Evolutionary conservation across 1,139 yeast species (phyloP).

Genomic region (Zygoascus sp.): DNA sequence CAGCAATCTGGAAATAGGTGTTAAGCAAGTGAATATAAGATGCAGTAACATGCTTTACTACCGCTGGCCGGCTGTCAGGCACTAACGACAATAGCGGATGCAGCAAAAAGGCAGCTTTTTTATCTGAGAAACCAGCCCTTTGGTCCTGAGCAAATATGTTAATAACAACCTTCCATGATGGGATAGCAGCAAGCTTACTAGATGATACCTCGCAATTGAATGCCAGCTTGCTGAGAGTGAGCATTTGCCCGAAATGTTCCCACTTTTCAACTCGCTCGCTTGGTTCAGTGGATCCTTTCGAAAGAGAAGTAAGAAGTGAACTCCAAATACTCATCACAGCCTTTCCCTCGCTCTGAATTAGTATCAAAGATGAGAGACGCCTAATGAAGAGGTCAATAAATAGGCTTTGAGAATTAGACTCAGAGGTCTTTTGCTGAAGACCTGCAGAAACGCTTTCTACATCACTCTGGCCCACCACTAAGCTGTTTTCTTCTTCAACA

Average conservation of each 20-base stretch:
- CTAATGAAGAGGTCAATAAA: conserved; percentile 18
- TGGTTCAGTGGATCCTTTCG: conserved; percentile 18
- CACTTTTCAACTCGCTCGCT: conserved; percentile 21
- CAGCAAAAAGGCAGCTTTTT: conserved; percentile 16
- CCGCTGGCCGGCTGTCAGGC: conserved; percentile 16
- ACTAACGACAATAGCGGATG: conserved; percentile 20
- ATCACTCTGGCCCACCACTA: background rate
- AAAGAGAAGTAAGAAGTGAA: conserved; percentile 17
- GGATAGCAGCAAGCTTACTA: conserved; percentile 19
- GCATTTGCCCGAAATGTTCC: conserved; percentile 20
- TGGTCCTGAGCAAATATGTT: conserved; percentile 16
- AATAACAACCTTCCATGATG: conserved; percentile 22
- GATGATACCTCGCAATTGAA: conserved; percentile 20
- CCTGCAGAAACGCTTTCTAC: conserved; percentile 1
- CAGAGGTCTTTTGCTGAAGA: background rate
- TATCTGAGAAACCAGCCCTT: conserved; percentile 8
- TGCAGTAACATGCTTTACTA: conserved; percentile 12
- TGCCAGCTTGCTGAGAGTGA: conserved; percentile 22
- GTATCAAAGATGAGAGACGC: conserved; percentile 14
- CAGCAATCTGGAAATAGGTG: conserved; percentile 7
- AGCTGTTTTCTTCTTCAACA: conserved; percentile 4
- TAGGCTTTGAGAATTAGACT: background rate
- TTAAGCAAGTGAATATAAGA: conserved; percentile 15
- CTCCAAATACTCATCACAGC: conserved; percentile 23
- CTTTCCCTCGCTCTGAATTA: conserved; percentile 18